Base-by-base conservation (phyloP, 192 early-diverging fungal genomes). In the Entomortierella chlamydospora region DNA sequence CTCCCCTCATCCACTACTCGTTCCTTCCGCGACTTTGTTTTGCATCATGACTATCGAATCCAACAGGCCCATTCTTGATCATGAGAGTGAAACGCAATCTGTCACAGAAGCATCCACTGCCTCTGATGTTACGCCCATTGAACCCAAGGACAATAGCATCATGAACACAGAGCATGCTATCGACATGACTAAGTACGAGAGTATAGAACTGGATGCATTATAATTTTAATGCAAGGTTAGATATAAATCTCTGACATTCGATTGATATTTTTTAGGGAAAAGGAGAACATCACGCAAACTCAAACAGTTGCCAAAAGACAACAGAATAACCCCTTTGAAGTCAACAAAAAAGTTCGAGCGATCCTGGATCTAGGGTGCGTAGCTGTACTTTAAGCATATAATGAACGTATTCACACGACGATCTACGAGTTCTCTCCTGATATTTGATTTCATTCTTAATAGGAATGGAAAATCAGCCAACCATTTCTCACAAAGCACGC, bases 401-500 rank as follows among this genome's bases (percentile, higher is more conserved):
- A n/a, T n/a, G n/a, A n/a, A n/a, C n/a, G n/a, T n/a, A n/a, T n/a
- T n/a, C n/a, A n/a, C n/a, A n/a, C n/a, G n/a, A n/a, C n/a, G n/a
- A 57, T 47, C 29, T 11, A 37, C 3, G 12, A 20, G 15, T 4
- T 5, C 45, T 47, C 33, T 43, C 54, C 28, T 57, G 22, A 12
- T 34, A 37, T 30, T 31, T 53, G 11, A 50, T 22, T 64, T 42
- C 41, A n/a, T 47, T 68, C 26, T 22, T 61, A 43, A 5, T 64
- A 72, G 54, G 8, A 31, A 58, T 28, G 55, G 25, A 33, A 72
- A 39, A 50, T 64, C 61, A 7, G 55, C 20, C 54, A 72, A 72
- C 45, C 70, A 58, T 28, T 72, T 72, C 23, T 72, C 70, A n/a
- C 70, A 72, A 54, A 72, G 70, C 20, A 59, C 61, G 4, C 70